These are phyloP conservation scores for Xylaria castorea DNA, from an alignment of 495 filamentous ascomycete species.

Conservation along the genomic window DNA sequence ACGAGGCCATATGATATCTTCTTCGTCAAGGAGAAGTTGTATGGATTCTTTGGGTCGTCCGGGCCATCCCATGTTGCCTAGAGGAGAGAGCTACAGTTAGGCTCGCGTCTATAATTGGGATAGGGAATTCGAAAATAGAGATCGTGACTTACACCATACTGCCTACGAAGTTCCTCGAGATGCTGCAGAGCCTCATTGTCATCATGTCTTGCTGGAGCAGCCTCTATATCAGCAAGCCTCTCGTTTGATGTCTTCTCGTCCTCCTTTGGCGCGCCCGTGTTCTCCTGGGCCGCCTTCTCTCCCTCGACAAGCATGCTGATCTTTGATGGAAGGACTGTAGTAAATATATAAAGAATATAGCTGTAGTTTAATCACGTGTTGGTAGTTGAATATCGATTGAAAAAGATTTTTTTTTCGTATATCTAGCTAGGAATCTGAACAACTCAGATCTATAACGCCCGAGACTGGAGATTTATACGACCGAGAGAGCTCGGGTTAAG, in stretches of 20 bases:
- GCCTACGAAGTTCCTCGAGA: constrained; percentile 4
- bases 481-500: background rate
- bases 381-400: background rate
- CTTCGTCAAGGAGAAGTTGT: constrained; percentile 60
- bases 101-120: background rate
- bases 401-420: background rate
- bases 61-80: constrained; percentile 61
- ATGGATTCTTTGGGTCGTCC: constrained; percentile 63
- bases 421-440: background rate
- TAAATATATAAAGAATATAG: background rate
- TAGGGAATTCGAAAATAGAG: background rate
- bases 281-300: background rate
- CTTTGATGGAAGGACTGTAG: background rate
- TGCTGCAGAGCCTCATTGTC: background rate
- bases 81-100: background rate
- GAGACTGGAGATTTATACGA: background rate
- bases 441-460: background rate
- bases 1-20: constrained; percentile 66
- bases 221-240: background rate
- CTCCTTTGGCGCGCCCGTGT: background rate
- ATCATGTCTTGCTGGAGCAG: background rate
- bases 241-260: background rate
- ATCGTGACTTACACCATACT: background rate
- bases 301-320: background rate
- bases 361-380: background rate